A percentile compares a stretch with the other conserved stretches of the same genome.
Evolutionary conservation across 2,329 filamentous ascomycete species (phyloP).

Genomic region (Coniochaeta sp.): DNA sequence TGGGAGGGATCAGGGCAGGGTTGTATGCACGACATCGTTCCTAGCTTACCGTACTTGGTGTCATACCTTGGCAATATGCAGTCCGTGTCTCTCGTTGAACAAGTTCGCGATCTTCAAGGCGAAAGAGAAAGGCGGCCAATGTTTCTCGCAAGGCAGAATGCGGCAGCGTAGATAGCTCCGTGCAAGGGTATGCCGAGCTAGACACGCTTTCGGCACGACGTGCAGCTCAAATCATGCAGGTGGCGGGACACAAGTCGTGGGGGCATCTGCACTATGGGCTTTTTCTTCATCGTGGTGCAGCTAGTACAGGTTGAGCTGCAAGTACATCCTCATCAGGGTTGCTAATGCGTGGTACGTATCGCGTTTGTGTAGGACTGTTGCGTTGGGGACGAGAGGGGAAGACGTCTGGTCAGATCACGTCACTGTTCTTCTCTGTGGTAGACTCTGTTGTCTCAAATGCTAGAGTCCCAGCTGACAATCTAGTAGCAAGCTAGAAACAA

Average conservation of each 20-base stretch:
- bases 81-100: no score
- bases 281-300: constrained; percentile 7
- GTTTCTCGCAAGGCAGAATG: no score
- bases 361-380: no score
- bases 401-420: no score
- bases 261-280: neutral
- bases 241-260: constrained; percentile 1
- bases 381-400: neutral
- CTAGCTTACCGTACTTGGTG: neutral
- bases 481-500: no score
- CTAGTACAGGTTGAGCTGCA: constrained; percentile 5
- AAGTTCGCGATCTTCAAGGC: neutral
- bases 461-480: no score
- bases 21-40: neutral
- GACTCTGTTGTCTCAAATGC: no score
- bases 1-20: neutral
- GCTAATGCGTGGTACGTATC: neutral
- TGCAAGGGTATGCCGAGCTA: neutral
- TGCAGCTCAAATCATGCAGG: constrained; percentile 4
- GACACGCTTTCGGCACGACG: constrained; percentile 4
- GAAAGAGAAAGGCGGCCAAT: neutral
- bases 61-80: neutral
- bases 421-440: no score
- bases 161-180: neutral
- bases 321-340: neutral